Evolutionary conservation across 1,139 yeast species (phyloP), one percentile per base, ranked within the genome.

Genomic region (Hyphopichia buzzinii): DNA sequence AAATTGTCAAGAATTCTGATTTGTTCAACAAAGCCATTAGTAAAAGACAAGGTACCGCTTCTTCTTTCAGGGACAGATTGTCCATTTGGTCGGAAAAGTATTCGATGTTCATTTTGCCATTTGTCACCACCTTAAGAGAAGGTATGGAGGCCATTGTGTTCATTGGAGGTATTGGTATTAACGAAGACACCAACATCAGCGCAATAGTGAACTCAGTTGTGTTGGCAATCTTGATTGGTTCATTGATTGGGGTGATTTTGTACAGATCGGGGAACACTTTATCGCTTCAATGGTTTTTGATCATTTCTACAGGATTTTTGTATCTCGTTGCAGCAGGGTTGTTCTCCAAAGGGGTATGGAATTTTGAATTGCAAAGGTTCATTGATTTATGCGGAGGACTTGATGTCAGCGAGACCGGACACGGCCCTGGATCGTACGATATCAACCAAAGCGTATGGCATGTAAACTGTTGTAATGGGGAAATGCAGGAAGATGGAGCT

Each of bases 91-190:
- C 63, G 2, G 71, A 66, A 33, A 66, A 62, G 38, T 65, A 67
- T 41, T 53, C 64, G 21, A 64, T 67, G 71, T 59, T 66, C 36
- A 52, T 71, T 12, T 57, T 71, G 25, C 77, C 77, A 1, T 67
- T 70, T 41, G 58, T 70, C 11, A 70, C 76, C 10, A 68, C 75
- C 1, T 50, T 70, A 25, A 59, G 77, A 42, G 77, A 71, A 47
- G 77, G 77, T 1, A 56, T 71, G 59, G 77, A 71, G 43, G 75
- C 75, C 1, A 67, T 71, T 34, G 74, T 70, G 1, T 68, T 71
- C 39, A 56, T 71, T 27, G 75, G 75, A 4, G 77, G 77, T 1
- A 69, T 71, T 33, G 76, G 77, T 2, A 62, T 68, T 31, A 67
- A 67, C 39, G 73, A 67, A 36, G 57, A 67, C 39, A 67, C 74